Conservation (phyloP, 2,329 filamentous ascomycete species). For the Pseudogymnoascus sp. region DNA sequence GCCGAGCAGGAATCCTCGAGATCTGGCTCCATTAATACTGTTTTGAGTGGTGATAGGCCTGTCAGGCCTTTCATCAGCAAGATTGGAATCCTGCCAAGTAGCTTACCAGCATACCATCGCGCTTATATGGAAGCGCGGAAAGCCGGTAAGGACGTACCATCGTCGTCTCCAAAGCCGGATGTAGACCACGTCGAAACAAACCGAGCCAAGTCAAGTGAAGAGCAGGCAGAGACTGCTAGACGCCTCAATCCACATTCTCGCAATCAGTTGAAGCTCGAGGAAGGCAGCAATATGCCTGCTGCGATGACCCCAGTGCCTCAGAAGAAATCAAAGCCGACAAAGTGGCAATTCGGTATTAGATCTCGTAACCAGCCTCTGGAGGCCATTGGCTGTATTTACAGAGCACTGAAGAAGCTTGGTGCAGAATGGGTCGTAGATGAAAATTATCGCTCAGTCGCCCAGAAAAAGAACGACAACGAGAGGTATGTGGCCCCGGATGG, state of each 20-base stretch:
- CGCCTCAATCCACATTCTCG: conserved; percentile 80
- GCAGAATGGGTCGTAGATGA: conserved; percentile 75
- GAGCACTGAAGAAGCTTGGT: conserved; percentile 77
- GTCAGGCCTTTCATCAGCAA: conserved; percentile 52
- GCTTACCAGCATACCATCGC: conserved; percentile 80
- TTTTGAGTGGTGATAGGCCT: conserved; percentile 24
- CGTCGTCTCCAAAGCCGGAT: conserved; percentile 39
- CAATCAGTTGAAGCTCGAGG: conserved; percentile 60
- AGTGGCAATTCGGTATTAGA: conserved; percentile 97
- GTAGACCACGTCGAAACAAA: conserved; percentile 29
- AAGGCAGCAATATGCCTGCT: conserved; percentile 48
- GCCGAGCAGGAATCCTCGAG: not conserved
- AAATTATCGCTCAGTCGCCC: conserved; percentile 29
- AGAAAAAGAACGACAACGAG: conserved; percentile 31
- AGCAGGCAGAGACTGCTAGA: conserved; percentile 72
- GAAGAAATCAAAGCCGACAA: conserved; percentile 71
- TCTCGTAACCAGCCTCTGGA: conserved; percentile 91
- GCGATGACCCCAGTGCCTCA: conserved; percentile 55
- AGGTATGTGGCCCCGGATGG: conserved; percentile 22
- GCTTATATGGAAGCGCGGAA: conserved; percentile 74
- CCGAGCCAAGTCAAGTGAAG: conserved; percentile 49
- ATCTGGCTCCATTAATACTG: conserved; percentile 20
- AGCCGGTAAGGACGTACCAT: conserved; percentile 41
- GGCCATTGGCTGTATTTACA: conserved; percentile 90
- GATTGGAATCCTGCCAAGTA: conserved; percentile 84